Evolutionary conservation across 2,329 filamentous ascomycete genomes (phyloP).

Genomic region (Cladosporium halotolerans): DNA sequence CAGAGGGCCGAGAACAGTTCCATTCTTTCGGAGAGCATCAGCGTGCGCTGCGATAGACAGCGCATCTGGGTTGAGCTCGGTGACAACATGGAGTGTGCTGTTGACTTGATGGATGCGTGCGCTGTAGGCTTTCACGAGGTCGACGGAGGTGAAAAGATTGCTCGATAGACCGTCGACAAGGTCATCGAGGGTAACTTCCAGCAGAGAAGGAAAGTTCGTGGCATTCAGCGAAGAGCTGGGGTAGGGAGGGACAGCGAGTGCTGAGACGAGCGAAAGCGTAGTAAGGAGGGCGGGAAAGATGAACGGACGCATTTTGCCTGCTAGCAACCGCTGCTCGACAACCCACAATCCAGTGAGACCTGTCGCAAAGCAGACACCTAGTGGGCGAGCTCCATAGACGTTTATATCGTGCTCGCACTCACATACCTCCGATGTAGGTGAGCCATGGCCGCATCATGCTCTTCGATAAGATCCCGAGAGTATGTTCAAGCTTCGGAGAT

Average conservation of each 20-base stretch:
- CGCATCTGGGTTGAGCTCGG: constrained; percentile 52
- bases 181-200: constrained; percentile 48
- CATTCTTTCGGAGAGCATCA: constrained; percentile 44
- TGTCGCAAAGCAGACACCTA: no score
- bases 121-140: constrained; percentile 52
- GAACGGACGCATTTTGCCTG: constrained; percentile 11
- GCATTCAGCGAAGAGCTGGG: constrained; percentile 13
- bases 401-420: no score
- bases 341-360: no score
- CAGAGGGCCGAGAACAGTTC: constrained; percentile 46
- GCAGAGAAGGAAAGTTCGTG: constrained; percentile 34
- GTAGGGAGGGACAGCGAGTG: constrained; percentile 14
- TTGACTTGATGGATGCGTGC: constrained; percentile 50
- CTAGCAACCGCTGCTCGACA: no score
- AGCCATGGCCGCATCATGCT: no score
- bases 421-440: no score
- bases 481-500: no score
- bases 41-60: constrained; percentile 42
- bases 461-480: no score
- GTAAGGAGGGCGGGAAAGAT: constrained; percentile 10
- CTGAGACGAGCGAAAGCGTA: constrained; percentile 8
- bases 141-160: constrained; percentile 50
- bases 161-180: constrained; percentile 44
- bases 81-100: constrained; percentile 45
- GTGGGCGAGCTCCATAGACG: no score